Evolutionary conservation across 352 stramenopile genomes (phyloP).

Genomic region (Globisporangium abappressorium): DNA sequence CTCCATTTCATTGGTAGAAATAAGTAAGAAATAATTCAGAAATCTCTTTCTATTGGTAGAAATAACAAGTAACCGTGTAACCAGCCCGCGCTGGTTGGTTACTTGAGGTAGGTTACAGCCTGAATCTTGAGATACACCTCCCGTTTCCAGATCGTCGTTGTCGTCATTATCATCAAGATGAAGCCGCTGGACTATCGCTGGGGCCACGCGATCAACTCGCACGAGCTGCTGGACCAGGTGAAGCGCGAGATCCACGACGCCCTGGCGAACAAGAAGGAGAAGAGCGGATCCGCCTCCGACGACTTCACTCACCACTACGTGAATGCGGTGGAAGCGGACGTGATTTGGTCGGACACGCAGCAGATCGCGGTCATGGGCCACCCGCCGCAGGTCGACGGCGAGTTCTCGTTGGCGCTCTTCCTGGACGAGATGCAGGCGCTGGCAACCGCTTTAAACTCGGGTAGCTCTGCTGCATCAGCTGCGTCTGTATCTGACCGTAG

Average conservation of each 20-base stretch:
- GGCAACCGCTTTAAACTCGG: background rate
- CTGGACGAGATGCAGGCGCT: conserved; percentile 46
- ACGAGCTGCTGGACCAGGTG: conserved; percentile 27
- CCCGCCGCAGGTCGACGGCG: conserved; percentile 48
- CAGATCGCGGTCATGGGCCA: conserved; percentile 64
- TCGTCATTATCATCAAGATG: conserved; percentile 25
- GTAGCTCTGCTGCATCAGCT: too few species aligned
- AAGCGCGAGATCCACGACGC: conserved; percentile 28
- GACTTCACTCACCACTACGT: conserved; percentile 24
- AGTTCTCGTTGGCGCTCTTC: conserved; percentile 47
- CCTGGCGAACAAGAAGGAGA: background rate
- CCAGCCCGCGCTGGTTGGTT: background rate
- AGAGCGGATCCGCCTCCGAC: background rate
- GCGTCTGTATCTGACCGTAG: too few species aligned
- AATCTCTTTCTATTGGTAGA: background rate
- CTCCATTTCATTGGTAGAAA: background rate
- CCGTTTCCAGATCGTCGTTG: background rate
- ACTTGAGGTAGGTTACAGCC: background rate
- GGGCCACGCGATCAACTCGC: conserved; percentile 67
- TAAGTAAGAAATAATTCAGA: background rate
- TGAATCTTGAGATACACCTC: background rate
- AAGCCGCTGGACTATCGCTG: conserved; percentile 55
- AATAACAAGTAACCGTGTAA: background rate
- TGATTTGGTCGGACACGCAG: conserved; percentile 59
- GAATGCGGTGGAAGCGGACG: conserved; percentile 70